A percentile compares a stretch with the other conserved stretches of the same genome.
phyloP scores from a whole-genome alignment of 441 rosid species.

The Pelargonium australe region DNA sequence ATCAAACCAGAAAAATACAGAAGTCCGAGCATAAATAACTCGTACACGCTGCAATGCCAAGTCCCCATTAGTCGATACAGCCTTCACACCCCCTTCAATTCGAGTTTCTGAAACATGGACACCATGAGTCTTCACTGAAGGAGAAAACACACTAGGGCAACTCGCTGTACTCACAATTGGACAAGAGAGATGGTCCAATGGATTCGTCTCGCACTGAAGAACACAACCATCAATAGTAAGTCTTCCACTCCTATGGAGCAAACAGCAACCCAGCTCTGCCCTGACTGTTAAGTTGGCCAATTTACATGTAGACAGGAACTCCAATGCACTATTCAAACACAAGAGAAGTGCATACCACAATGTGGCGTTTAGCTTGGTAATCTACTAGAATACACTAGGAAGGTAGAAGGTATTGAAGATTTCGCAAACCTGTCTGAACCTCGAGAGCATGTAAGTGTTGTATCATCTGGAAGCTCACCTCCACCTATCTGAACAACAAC shows the following conservation, averaged over 20 bases:
- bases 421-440: slow-evolving; percentile 84
- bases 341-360: slow-evolving; percentile 5
- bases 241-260: slow-evolving; percentile 88
- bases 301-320: slow-evolving; percentile 74
- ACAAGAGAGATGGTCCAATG: slow-evolving; percentile 81
- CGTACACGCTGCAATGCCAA: slow-evolving; percentile 76
- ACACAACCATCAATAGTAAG: slow-evolving; percentile 76
- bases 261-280: slow-evolving; percentile 92
- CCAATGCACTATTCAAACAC: slow-evolving; percentile 67
- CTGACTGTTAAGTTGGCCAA: slow-evolving; percentile 71
- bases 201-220: slow-evolving; percentile 76
- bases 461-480: slow-evolving; percentile 85
- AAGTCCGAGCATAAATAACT: slow-evolving; percentile 66
- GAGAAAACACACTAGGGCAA: slow-evolving; percentile 16
- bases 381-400: too few species aligned
- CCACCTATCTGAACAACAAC: slow-evolving; percentile 66
- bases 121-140: slow-evolving; percentile 35
- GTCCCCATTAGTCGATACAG: slow-evolving; percentile 73
- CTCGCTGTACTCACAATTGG: slow-evolving; percentile 74
- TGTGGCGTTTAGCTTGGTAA: too few species aligned
- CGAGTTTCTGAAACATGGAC: slow-evolving; percentile 60
- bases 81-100: slow-evolving; percentile 89
- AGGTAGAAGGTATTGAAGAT: not conserved
- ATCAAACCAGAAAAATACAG: slow-evolving; percentile 82
- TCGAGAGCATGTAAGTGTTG: slow-evolving; percentile 72